These are phyloP conservation scores for Litsea cubeba DNA, from an alignment of 164 flowering plant genomes.

Conservation along the genomic window DNA sequence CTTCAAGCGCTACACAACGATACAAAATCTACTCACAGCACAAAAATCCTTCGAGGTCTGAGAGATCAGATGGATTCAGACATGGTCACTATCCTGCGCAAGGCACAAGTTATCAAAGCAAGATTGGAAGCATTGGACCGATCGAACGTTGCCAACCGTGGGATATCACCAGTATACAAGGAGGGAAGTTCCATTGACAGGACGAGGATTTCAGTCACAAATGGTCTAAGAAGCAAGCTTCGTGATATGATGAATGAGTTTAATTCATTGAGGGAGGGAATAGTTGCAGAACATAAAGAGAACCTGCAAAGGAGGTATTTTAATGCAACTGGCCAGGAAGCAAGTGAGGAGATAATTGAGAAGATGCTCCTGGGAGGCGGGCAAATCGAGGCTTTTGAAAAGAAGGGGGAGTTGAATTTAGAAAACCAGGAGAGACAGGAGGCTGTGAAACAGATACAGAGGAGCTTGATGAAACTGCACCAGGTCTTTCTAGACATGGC, in stretches of 20 bases:
- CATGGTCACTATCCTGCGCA: slow-evolving; percentile 48
- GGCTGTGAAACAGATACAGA: slow-evolving; percentile 58
- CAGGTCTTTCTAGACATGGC: slow-evolving; percentile 90
- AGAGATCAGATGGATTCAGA: slow-evolving; percentile 72
- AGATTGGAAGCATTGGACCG: slow-evolving; percentile 53
- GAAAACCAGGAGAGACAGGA: slow-evolving; percentile 57
- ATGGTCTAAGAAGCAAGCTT: slow-evolving; percentile 54
- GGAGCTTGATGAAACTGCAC: slow-evolving; percentile 62
- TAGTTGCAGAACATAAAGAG: slow-evolving; percentile 49
- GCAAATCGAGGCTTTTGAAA: slow-evolving; percentile 31
- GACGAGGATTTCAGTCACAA: slow-evolving; percentile 52
- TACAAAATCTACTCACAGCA: slow-evolving; percentile 53
- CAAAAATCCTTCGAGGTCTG: slow-evolving; percentile 58
- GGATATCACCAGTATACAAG: slow-evolving; percentile 19
- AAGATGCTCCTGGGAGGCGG: slow-evolving; percentile 34
- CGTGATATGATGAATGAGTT: slow-evolving; percentile 65
- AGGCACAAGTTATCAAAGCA: slow-evolving; percentile 50
- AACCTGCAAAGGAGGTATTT: slow-evolving; percentile 50
- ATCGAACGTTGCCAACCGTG: slow-evolving; percentile 42
- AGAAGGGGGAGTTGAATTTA: slow-evolving; percentile 26
- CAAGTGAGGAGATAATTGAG: slow-evolving; percentile 43
- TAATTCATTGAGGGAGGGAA: slow-evolving; percentile 45
- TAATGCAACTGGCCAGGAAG: slow-evolving; percentile 41
- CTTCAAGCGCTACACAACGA: slow-evolving; percentile 62
- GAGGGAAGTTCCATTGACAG: slow-evolving; percentile 60